Conservation (phyloP, 768 basidiomycete genomes). For the Trametes elegans region DNA sequence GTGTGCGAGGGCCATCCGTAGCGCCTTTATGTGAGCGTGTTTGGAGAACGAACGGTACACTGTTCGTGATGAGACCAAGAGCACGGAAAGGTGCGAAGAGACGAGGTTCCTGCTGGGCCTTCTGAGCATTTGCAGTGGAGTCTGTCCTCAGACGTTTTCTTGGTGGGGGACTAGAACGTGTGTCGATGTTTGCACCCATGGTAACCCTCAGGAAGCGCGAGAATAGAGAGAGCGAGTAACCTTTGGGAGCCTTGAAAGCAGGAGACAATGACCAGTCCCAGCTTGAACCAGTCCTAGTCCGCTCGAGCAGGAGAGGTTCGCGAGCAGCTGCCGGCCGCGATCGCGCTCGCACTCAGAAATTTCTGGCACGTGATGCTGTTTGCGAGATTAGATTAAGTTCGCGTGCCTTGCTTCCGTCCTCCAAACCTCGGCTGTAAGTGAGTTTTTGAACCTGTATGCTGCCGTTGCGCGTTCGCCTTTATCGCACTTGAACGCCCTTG, state of each 20-base stretch:
- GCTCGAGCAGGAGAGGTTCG: not conserved
- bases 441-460: too few species aligned
- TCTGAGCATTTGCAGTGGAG: not conserved
- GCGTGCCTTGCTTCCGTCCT: too few species aligned
- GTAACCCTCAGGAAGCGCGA: too few species aligned
- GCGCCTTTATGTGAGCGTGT: conserved; percentile 82
- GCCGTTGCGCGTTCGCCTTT: too few species aligned
- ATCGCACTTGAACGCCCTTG: too few species aligned
- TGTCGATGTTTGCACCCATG: conserved; percentile 9
- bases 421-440: too few species aligned
- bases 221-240: too few species aligned
- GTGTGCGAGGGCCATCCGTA: conserved; percentile 77
- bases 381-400: not conserved
- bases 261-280: not conserved
- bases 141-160: conserved; percentile 50
- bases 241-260: not conserved
- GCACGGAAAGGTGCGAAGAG: conserved; percentile 94
- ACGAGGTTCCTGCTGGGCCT: conserved; percentile 23
- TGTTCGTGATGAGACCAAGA: conserved; percentile 90
- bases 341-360: conserved; percentile 3
- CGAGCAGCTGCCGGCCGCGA: not conserved
- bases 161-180: conserved; percentile 38
- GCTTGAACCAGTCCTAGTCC: not conserved
- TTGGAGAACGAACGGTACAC: conserved; percentile 86
- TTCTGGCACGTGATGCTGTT: not conserved